phyloP scores from a whole-genome alignment of 2,329 filamentous ascomycete genomes.

The Thielaviopsis ethacetica region DNA sequence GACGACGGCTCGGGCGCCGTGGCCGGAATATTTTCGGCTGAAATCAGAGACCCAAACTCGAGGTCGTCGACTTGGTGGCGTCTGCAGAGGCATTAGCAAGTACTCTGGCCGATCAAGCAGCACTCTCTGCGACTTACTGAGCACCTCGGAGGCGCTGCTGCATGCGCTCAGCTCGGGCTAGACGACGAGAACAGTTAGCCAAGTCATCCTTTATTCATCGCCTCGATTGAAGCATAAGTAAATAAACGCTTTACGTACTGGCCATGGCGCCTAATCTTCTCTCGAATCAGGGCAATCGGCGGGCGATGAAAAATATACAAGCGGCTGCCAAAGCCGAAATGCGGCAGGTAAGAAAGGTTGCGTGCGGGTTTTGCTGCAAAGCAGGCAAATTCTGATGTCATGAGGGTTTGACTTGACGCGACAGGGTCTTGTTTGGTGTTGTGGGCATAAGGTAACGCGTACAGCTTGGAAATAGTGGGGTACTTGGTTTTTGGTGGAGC shows the following conservation, averaged over 20 bases:
- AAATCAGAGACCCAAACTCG: conserved; percentile 27
- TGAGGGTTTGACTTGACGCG: not conserved
- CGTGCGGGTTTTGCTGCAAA: not conserved
- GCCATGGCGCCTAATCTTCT: conserved; percentile 5
- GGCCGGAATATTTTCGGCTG: conserved; percentile 5
- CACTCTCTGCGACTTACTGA: conserved; percentile 28
- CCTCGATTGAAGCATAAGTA: not conserved
- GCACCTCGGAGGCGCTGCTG: conserved; percentile 49
- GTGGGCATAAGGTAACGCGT: conserved; percentile 8
- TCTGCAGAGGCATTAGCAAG: conserved; percentile 18
- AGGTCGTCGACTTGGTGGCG: conserved; percentile 41
- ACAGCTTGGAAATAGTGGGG: not conserved
- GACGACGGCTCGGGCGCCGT: not conserved
- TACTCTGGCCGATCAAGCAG: not conserved
- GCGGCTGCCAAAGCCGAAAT: not conserved
- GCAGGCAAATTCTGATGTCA: not conserved
- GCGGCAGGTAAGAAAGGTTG: not conserved
- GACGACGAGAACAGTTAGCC: not conserved
- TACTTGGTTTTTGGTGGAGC: not conserved
- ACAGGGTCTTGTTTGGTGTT: not conserved
- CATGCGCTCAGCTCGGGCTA: conserved; percentile 44
- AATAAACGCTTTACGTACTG: conserved; percentile 4
- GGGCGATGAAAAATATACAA: not conserved
- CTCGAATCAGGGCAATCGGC: not conserved
- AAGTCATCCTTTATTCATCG: not conserved